Evolutionary conservation across 2,329 filamentous ascomycete genomes (phyloP).

Genomic region (Penicillium italicum): DNA sequence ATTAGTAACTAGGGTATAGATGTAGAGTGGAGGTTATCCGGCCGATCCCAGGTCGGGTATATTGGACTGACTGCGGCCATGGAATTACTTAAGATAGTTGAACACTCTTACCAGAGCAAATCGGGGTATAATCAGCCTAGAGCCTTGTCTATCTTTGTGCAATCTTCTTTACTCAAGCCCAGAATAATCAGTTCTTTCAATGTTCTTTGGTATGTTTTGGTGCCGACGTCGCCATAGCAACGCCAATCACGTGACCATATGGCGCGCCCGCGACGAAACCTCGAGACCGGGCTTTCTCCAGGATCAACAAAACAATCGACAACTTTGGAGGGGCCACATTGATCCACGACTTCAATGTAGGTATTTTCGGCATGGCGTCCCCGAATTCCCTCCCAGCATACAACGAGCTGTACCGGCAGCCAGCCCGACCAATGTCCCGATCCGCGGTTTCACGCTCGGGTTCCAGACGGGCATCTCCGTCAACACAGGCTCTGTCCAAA

Average conservation of each 20-base stretch:
- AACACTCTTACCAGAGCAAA: neutral
- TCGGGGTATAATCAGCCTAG: neutral
- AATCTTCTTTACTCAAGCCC: neutral
- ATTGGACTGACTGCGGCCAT: neutral
- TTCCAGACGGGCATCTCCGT: conserved; percentile 34
- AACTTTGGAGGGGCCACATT: conserved; percentile 24
- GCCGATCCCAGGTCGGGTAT: neutral
- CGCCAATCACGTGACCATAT: conserved; percentile 13
- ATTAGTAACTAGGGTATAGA: neutral
- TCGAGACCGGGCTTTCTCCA: conserved; percentile 14
- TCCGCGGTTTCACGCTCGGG: conserved; percentile 35
- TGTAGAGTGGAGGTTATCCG: conserved; percentile 1
- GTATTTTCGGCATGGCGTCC: conserved; percentile 32
- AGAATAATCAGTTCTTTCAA: neutral
- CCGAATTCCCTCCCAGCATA: conserved; percentile 39
- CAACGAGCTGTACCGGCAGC: conserved; percentile 34
- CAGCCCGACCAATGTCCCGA: conserved; percentile 38
- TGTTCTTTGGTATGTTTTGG: conserved; percentile 11
- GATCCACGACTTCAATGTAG: conserved; percentile 30
- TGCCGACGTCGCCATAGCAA: conserved; percentile 18
- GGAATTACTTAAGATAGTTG: neutral
- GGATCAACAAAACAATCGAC: conserved; percentile 27
- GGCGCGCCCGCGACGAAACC: conserved; percentile 18
- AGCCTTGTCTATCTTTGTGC: neutral
- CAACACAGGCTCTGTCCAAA: conserved; percentile 23